Evolutionary conservation across 2,329 filamentous ascomycete species (phyloP), one percentile per base, ranked within the genome.

Genomic region (Coniochaeta hoffmannii): DNA sequence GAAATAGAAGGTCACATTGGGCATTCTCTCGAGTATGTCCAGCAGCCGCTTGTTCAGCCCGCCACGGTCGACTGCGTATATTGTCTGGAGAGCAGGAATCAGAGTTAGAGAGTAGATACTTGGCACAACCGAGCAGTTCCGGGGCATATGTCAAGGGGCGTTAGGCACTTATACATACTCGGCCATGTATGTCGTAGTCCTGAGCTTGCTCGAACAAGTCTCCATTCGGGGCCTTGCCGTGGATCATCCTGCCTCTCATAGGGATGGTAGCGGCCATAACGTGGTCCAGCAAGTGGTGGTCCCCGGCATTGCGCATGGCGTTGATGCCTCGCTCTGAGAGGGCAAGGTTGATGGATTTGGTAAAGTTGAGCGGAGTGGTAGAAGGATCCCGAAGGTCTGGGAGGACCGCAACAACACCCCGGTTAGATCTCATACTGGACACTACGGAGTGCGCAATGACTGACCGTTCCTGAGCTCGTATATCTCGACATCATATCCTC

Each of bases 161-260:
- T 61, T 53, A 36, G 24, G 52, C 55, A 56, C 28, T 10, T 14
- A 17, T 53, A 66, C 80, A 66, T 77, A 95, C 90, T 68, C 90
- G 81, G 58, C 92, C 92, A 63, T 94, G 87, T 10, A 89, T 80
- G 70, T 99, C 94, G 68, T 99, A 99, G 59, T 86, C 82, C 71
- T 99, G 94, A n/a, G 89, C 75, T 58, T 86, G 82, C 65, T 93
- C 86, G 64, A 85, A 89, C 50, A 95, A 72, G 24, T 82, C 72
- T 4, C 90, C 89, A 17, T 79, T 74, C 9, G 80, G 76, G 19
- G 77, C 76, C 63, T 76, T 78, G 32, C 90, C 85, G 67, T 99
- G 94, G 60, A 99, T 95, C 94, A 99, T 99, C 26, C 94, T 89
- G 12, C 92, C 94, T 68, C 88, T 79, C 91, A 99, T 97, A 11